Conservation (phyloP, 1,139 yeast genomes). For the Suhomyces bolitotheri region DNA sequence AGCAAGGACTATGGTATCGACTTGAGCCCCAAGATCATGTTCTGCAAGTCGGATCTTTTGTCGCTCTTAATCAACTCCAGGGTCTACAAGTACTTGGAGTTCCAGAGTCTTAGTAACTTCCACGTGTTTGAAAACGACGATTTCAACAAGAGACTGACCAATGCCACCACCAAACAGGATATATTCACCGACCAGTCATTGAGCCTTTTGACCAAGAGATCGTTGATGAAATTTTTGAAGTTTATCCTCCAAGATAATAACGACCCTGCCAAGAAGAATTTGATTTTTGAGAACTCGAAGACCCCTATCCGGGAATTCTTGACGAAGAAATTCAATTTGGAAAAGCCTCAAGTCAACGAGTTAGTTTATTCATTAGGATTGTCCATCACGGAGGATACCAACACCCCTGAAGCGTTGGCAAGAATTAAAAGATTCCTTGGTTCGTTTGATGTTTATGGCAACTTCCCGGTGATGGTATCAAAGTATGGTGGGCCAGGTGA, state of each 20-base stretch:
- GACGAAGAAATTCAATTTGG: constrained; percentile 64
- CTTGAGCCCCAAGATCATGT: constrained; percentile 82
- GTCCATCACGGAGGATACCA: constrained; percentile 57
- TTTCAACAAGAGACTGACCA: constrained; percentile 74
- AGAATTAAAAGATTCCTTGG: constrained; percentile 79
- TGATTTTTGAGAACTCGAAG: constrained; percentile 57
- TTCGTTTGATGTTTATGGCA: constrained; percentile 92
- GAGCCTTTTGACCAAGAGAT: constrained; percentile 73
- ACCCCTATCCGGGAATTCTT: constrained; percentile 62
- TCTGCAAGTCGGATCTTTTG: constrained; percentile 84
- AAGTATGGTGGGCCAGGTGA: constrained; percentile 98
- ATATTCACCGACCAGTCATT: constrained; percentile 88
- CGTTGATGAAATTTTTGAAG: constrained; percentile 89
- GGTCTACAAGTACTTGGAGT: constrained; percentile 88
- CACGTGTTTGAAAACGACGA: constrained; percentile 90
- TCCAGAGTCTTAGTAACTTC: constrained; percentile 83
- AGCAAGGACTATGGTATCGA: constrained; percentile 85
- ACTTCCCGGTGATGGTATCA: constrained; percentile 87
- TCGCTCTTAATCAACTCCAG: constrained; percentile 77
- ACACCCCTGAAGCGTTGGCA: constrained; percentile 72
- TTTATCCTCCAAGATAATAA: constrained; percentile 74
- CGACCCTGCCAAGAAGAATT: constrained; percentile 44
- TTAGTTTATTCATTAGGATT: constrained; percentile 84
- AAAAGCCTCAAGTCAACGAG: constrained; percentile 75
- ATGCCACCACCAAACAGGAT: constrained; percentile 74